phyloP scores from a whole-genome alignment of 106 monocot species.

The Cymbidium sinense region DNA sequence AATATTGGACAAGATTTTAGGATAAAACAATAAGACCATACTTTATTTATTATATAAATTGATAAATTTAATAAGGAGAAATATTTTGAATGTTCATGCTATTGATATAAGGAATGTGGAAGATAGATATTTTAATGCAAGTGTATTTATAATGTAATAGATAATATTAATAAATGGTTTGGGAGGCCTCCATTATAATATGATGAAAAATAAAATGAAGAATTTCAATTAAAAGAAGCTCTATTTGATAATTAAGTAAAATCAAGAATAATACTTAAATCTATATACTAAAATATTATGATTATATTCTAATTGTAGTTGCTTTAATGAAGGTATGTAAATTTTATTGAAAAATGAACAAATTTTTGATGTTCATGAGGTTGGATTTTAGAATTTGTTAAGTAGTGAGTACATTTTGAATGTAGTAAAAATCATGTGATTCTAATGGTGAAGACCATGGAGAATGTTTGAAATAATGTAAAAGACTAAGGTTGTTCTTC shows the following conservation, averaged over 20 bases:
- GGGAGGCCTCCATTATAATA: slow-evolving; percentile 73
- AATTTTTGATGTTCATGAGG: too few relatives aligned
- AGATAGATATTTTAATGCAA: slow-evolving; percentile 69
- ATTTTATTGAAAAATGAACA: not conserved
- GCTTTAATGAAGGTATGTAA: slow-evolving; percentile 28
- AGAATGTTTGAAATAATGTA: too few relatives aligned
- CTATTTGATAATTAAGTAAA: slow-evolving; percentile 61
- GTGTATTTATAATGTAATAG: slow-evolving; percentile 64
- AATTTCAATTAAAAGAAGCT: slow-evolving; percentile 33
- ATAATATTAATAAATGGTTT: slow-evolving; percentile 35
- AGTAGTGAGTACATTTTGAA: too few relatives aligned
- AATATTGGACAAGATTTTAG: slow-evolving; percentile 49
- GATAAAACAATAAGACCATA: too few relatives aligned
- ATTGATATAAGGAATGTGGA: slow-evolving; percentile 72
- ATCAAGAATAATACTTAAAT: slow-evolving; percentile 54
- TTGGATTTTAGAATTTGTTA: too few relatives aligned
- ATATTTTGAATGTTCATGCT: slow-evolving; percentile 81
- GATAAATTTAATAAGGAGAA: slow-evolving; percentile 58
- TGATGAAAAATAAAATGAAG: slow-evolving; percentile 38
- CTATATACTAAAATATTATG: slow-evolving; percentile 57
- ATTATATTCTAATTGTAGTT: not conserved
- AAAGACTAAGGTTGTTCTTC: too few relatives aligned
- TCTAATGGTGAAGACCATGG: too few relatives aligned
- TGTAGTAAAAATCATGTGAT: too few relatives aligned
- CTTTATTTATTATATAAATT: too few relatives aligned